Percentiles rank a stretch among this genome's conserved stretches.
Conservation (phyloP, 345 rosid species). For the Salix exigua region DNA sequence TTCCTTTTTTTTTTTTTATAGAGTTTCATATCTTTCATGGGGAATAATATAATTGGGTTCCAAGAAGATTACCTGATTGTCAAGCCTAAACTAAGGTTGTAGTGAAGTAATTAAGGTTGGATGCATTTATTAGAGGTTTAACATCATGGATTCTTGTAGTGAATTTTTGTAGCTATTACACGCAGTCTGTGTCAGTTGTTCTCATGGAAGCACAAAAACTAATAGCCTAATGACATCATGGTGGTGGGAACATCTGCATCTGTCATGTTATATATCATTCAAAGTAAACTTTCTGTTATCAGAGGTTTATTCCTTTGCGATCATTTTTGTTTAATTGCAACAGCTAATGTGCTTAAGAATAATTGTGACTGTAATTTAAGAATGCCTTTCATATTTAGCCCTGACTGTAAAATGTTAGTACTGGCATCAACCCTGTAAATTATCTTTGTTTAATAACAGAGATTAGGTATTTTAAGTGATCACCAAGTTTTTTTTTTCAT, state of each 20-base stretch:
- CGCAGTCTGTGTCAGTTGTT: neutral
- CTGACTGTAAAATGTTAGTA: neutral
- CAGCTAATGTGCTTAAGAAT: neutral
- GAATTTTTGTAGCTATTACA: neutral
- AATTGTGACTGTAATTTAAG: neutral
- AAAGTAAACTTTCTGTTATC: neutral
- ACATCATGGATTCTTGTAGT: neutral
- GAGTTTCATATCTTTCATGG: neutral
- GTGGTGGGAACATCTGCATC: neutral
- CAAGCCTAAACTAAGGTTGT: neutral
- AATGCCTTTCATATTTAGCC: neutral
- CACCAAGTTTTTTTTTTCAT: neutral
- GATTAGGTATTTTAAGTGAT: neutral
- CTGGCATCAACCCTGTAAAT: neutral
- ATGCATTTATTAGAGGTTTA: neutral
- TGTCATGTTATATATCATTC: neutral
- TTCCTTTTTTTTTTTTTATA: neutral
- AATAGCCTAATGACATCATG: neutral
- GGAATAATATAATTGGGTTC: neutral
- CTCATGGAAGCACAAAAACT: neutral
- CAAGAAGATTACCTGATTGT: neutral
- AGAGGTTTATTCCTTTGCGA: neutral
- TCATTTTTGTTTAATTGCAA: neutral
- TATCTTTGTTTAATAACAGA: neutral
- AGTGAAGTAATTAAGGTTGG: neutral